Evolutionary conservation across 208 protist genomes (phyloP).

Genomic region (Angomonas desouzai): DNA sequence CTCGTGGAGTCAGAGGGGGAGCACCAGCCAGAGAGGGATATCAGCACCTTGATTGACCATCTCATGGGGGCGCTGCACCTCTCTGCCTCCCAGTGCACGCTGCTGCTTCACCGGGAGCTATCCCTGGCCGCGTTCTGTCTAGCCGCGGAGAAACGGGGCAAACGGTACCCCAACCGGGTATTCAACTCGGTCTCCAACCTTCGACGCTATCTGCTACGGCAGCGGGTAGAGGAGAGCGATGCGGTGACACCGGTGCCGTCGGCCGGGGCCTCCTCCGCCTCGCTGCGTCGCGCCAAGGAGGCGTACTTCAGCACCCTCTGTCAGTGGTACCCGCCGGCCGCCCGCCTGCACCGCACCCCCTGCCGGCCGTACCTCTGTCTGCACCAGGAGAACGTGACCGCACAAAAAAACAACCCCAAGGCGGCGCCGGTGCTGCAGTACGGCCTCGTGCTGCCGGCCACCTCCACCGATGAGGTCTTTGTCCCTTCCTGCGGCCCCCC

Average conservation of each 20-base stretch:
- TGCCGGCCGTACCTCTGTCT: neutral
- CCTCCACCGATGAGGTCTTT: neutral
- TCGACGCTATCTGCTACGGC: neutral
- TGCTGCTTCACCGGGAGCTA: slow-evolving; percentile 11
- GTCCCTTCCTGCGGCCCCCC: neutral
- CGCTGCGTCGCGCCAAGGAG: neutral
- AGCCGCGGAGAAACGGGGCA: neutral
- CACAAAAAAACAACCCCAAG: too few species aligned
- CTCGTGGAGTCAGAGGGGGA: too few species aligned
- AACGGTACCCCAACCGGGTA: neutral
- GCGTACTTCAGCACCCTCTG: neutral
- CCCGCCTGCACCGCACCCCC: neutral
- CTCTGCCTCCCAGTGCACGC: neutral
- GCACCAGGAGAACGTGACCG: neutral
- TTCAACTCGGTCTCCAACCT: neutral
- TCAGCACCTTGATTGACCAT: neutral
- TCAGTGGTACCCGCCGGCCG: slow-evolving; percentile 6
- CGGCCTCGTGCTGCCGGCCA: slow-evolving; percentile 1
- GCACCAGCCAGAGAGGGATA: too few species aligned
- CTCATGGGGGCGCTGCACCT: neutral
- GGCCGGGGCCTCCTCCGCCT: neutral
- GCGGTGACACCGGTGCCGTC: too few species aligned
- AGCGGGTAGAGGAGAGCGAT: neutral
- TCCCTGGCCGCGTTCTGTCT: neutral
- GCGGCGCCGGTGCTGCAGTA: neutral